phyloP scores from a whole-genome alignment of 257 asterid species.

The Solanum infundibuliforme region DNA sequence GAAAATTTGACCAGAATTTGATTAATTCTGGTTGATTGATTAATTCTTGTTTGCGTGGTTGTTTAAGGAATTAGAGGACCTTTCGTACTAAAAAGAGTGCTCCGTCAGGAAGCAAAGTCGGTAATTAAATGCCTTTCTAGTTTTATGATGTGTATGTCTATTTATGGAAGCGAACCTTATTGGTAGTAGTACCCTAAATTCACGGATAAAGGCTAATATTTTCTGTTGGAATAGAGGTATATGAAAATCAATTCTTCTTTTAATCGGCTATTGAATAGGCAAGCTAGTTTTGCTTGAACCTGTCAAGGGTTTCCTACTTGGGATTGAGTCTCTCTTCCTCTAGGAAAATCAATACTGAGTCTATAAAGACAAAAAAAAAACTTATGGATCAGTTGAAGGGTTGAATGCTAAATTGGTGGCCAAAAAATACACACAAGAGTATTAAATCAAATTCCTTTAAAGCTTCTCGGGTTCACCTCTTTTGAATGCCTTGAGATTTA shows the following conservation, averaged over 20 bases:
- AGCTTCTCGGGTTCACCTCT: background rate
- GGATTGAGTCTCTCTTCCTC: background rate
- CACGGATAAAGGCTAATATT: background rate
- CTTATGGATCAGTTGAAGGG: background rate
- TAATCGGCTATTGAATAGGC: background rate
- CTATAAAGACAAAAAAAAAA: no score
- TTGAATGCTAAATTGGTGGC: background rate
- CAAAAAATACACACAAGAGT: no score
- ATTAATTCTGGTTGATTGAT: no score
- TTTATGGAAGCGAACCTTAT: background rate
- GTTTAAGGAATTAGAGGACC: background rate
- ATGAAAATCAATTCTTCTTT: background rate
- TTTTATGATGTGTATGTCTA: background rate
- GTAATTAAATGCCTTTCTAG: background rate
- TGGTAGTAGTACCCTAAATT: background rate
- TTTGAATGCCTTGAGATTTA: background rate
- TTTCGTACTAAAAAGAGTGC: background rate
- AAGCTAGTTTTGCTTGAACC: background rate
- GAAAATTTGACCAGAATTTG: no score
- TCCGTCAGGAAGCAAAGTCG: background rate
- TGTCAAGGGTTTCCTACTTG: background rate
- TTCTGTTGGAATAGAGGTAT: background rate
- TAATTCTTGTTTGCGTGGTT: background rate
- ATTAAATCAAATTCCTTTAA: background rate
- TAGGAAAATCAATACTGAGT: no score